Evolutionary conservation across 2,329 filamentous ascomycete species (phyloP), one percentile per base, ranked within the genome.

Genomic region (Decorospora gaudefroyi): DNA sequence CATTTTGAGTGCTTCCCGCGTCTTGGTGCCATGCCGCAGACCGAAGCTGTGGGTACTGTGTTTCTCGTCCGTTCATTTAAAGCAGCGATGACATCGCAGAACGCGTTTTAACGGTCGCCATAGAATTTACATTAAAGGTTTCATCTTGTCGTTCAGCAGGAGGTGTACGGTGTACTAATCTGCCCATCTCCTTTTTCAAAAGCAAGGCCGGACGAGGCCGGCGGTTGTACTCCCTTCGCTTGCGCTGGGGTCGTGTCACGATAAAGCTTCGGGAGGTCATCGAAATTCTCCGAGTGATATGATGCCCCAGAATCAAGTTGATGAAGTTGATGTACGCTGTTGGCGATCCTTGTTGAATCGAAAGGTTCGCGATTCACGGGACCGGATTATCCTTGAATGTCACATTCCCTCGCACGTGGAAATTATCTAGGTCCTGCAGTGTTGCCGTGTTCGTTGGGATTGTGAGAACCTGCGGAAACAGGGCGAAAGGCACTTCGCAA

Each of bases 221-320:
- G 25, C 33, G 13, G 32, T 23, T 38, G 35, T 50, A 27, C 19
- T 42, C 26, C 44, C 43, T 38, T 51, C 36, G 41, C 45, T 42
- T 42, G 16, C 34, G 27, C 26, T 37, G 36, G n/a, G n/a, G n/a
- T 29, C 36, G 40, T 44, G 26, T 39, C 36, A 30, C 39, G 49
- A 36, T 39, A n/a, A 26, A 31, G 9, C 4, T 40, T 13, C 42
- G 33, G 35, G 29, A 15, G 32, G 23, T 18, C 25, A 22, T 13
- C 19, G 17, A 7, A 3, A 26, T 33, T 37, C 37, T 19, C n/a
- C 31, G 6, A n/a, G n/a, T n/a, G n/a, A n/a, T n/a, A n/a, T n/a
- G n/a, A n/a, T n/a, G n/a, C n/a, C n/a, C n/a, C n/a, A n/a, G n/a
- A n/a, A n/a, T n/a, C n/a, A n/a, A n/a, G n/a, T n/a, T n/a, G n/a